phyloP scores from a whole-genome alignment of 208 protist species.

The Leishmania mexicana region DNA sequence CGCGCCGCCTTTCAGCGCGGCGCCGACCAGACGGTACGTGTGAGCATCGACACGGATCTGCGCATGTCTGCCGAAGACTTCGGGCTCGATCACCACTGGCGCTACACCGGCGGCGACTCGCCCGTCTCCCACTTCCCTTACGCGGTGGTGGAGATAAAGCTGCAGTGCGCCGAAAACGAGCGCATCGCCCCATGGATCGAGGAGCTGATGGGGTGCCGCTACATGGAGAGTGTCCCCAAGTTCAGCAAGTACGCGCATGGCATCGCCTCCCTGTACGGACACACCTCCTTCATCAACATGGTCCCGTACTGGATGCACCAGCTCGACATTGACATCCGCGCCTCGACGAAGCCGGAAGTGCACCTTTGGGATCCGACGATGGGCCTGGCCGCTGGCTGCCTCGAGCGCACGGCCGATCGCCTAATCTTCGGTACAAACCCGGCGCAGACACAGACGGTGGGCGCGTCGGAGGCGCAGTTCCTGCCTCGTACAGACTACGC shows the following conservation, averaged over 20 bases:
- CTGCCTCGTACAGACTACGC: conserved; percentile 80
- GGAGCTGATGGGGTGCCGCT: conserved; percentile 88
- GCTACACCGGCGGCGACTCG: conserved; percentile 73
- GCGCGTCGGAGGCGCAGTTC: conserved; percentile 83
- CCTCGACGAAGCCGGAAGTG: conserved; percentile 84
- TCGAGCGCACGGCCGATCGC: conserved; percentile 80
- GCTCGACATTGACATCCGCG: conserved; percentile 87
- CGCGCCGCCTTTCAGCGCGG: conserved; percentile 89
- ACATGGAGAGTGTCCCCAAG: conserved; percentile 91
- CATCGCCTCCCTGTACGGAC: conserved; percentile 86
- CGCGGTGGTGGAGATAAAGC: conserved; percentile 89
- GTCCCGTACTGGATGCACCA: conserved; percentile 92
- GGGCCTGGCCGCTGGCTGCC: conserved; percentile 74
- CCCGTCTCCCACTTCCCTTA: conserved; percentile 83
- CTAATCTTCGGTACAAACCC: conserved; percentile 74
- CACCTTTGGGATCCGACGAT: conserved; percentile 83
- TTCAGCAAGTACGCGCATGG: conserved; percentile 92
- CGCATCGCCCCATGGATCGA: conserved; percentile 90
- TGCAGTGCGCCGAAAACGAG: conserved; percentile 90
- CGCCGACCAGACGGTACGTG: conserved; percentile 81
- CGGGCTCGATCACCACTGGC: conserved; percentile 85
- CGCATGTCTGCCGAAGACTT: conserved; percentile 85
- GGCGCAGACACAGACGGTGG: conserved; percentile 83
- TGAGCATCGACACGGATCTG: conserved; percentile 90
- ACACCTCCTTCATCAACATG: conserved; percentile 87